Conservation (phyloP, 768 basidiomycete genomes). For the Kwoniella shandongensis region DNA sequence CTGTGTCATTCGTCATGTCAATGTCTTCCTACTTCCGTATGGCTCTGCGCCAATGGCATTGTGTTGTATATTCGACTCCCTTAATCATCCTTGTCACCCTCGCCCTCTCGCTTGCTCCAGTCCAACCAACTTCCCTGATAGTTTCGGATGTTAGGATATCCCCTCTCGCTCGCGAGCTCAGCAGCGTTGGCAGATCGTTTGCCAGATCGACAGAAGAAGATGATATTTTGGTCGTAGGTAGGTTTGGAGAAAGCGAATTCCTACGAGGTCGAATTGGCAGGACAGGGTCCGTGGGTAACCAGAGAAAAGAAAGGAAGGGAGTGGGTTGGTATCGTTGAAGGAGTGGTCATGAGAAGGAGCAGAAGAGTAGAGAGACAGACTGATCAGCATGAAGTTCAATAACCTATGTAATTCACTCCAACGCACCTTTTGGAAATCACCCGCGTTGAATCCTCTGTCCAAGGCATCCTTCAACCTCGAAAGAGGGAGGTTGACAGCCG, state of each 20-base stretch:
- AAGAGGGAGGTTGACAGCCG: constrained; percentile 84
- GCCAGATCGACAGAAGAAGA: constrained; percentile 90
- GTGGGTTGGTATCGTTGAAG: not conserved
- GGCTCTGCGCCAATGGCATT: too few relatives aligned
- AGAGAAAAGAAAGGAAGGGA: not conserved
- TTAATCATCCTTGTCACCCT: constrained; percentile 27
- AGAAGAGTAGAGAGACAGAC: too few relatives aligned
- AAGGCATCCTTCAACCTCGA: constrained; percentile 71
- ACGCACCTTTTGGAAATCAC: constrained; percentile 49
- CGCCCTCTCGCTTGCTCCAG: constrained; percentile 63
- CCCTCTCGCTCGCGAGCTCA: constrained; percentile 76
- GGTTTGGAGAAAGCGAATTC: constrained; percentile 54
- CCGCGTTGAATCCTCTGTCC: constrained; percentile 56
- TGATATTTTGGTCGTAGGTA: constrained; percentile 64
- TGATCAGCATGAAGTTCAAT: not conserved
- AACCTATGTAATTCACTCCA: too few relatives aligned
- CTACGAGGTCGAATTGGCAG: constrained; percentile 12
- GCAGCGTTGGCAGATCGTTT: constrained; percentile 76
- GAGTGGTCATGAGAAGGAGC: not conserved
- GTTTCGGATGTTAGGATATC: constrained; percentile 71
- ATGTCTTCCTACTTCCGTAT: too few relatives aligned
- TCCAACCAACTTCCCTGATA: constrained; percentile 88
- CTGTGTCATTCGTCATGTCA: too few relatives aligned
- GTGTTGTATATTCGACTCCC: too few relatives aligned
- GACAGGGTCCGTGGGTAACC: too few relatives aligned